Base-by-base conservation (phyloP, 176 grass and related monocot genomes). In the Puccinellia tenuiflora region DNA sequence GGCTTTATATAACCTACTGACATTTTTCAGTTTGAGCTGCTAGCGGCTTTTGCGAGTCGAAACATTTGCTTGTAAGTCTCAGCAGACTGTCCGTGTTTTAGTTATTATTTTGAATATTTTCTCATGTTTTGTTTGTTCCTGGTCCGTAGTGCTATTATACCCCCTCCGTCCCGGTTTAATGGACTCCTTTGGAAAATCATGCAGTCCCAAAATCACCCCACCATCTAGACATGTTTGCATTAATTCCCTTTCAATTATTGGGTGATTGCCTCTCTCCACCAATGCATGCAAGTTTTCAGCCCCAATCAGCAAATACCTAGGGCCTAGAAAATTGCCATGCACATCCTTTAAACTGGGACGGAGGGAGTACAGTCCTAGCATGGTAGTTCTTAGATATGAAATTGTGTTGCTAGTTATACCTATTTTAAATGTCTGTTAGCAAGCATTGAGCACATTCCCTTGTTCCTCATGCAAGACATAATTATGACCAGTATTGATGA, bases 31-130 rank as follows among this genome's bases (percentile, higher is more conserved):
- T 87, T 84, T 87, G 84, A 87, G 75, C 84, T 68, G 68, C 31
- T 90, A 84, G 88, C 74, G 80, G 68, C 85, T 90, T 90, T 90
- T 50, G 68, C 28, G 80, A 83, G 84, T 87, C 33, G 22, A 90
- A 85, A 76, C 51, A 78, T 83, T 86, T 86, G 67, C 88, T 87
- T 28, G 85, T 90, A 90, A 90, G 84, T 87, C 75, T 90, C 75
- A 80, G 75, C 80, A 87, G 88, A 52, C 59, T 84, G 59, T 75
- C 75, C 65, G 75, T 80, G 48, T 38, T 79, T 84, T 43, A 62
- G 31, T 83, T 83, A 24, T 75, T 73, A 15, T 64, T 31, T 59
- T 83, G 79, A 24, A 68, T 73, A 15, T 64, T 31, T 59, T 31
- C 68, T 21, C 24, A 62, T 78, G 25, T 15, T 80, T 47, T 59